Base-by-base conservation (phyloP, 306 rosid species). In the Glycine latifolia region DNA sequence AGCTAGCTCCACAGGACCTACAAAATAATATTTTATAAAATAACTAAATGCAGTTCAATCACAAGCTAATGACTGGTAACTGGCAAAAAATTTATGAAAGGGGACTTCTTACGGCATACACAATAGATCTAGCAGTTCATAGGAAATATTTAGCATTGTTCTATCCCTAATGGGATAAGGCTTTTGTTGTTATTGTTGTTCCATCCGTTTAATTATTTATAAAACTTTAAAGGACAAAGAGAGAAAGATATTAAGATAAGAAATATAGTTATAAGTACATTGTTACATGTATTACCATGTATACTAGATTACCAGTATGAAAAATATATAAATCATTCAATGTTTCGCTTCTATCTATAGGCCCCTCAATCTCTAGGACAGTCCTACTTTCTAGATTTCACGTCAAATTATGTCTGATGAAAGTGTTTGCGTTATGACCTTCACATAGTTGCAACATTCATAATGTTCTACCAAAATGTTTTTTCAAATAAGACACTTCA, bases 1-100 rank as follows among this genome's bases (percentile, higher is more conserved):
- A 59, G 98, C 98, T 71, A 94, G 96, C 85, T 92, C 97, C 82
- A 92, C 89, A 6, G 93, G 89, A 76, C 98, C 98, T 92, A 79
- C 15, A 56, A 60, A 55, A 76, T 8, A 70, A 43, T 14, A 69
- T 71, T 74, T 48, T 10, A 15, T 7, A 17, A 73, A 35, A 52
- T 59, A 76, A 53, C 12, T 41, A 16, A 16, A 70, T 20, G 58
- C 66, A 68, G 71, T 81, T 53, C 55, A 31, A 67, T 50, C 71
- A 67, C 11, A 55, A 66, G 20, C 58, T 55, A 13, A 16, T 37
- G 53, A 48, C 46, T 7, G 55, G 60, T 12, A 56, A 39, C 0
- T 5, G 4, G 44, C 41, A 37, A 37, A 2, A 37, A 37, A 37
- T 2, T 3, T 37, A 37, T 37, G 41, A 4, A 37, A 37, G 65